Conservation (phyloP, 2,329 filamentous ascomycete genomes). For the Cyphellophora europaea region DNA sequence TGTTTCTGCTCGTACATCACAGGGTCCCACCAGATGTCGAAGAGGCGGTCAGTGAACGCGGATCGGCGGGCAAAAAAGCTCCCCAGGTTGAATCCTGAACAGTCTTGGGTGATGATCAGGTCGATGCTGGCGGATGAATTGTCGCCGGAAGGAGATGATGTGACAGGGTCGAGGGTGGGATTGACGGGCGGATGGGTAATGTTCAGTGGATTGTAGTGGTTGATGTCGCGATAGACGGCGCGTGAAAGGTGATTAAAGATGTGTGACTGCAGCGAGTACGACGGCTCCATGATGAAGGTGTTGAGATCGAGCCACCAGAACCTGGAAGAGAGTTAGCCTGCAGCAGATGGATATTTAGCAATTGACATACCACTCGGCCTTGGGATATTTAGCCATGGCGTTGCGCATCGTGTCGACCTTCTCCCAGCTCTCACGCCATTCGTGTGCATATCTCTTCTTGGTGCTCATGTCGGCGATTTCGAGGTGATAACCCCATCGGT, state of each 20-base stretch:
- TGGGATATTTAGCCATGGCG: slow-evolving; percentile 82
- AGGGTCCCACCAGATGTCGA: slow-evolving; percentile 98
- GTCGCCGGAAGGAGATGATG: slow-evolving; percentile 67
- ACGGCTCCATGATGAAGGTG: slow-evolving; percentile 95
- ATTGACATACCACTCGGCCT: slow-evolving; percentile 77
- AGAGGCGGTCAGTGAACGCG: slow-evolving; percentile 78
- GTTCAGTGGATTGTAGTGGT: slow-evolving; percentile 89
- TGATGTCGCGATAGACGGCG: slow-evolving; percentile 88
- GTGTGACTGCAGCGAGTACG: slow-evolving; percentile 79
- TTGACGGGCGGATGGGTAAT: slow-evolving; percentile 73
- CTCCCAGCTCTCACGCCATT: slow-evolving; percentile 99
- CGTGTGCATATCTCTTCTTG: slow-evolving; percentile 96
- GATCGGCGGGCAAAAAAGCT: slow-evolving; percentile 87
- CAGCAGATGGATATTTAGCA: too few species aligned
- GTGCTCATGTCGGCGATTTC: slow-evolving; percentile 98
- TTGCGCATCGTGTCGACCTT: slow-evolving; percentile 92
- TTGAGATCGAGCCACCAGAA: slow-evolving; percentile 99
- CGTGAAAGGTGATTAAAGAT: slow-evolving; percentile 72
- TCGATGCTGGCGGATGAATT: slow-evolving; percentile 71
- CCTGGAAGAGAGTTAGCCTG: slow-evolving; percentile 50
- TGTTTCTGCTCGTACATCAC: slow-evolving; percentile 97
- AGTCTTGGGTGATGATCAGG: slow-evolving; percentile 84
- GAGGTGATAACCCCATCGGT: slow-evolving; percentile 85
- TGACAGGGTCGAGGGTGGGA: slow-evolving; percentile 65
- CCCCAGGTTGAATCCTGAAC: slow-evolving; percentile 88